These are phyloP conservation scores for Leccinum olivaceopallidum DNA, from an alignment of 768 basidiomycete genomes.

Conservation along the genomic window DNA sequence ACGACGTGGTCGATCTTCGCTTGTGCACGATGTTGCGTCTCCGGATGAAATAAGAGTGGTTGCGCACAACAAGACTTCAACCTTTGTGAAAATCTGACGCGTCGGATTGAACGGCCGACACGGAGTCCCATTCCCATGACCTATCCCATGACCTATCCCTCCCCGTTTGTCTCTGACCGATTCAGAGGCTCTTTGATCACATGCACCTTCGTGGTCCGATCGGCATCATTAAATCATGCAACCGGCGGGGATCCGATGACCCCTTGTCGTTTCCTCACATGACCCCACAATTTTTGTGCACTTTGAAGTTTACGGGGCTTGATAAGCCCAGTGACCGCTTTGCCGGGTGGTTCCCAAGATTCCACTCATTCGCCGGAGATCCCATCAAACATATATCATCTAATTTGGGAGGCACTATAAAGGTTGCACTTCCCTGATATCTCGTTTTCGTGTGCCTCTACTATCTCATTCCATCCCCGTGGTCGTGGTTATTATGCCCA, in stretches of 20 bases:
- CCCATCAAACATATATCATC: background rate
- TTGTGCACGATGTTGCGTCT: too few relatives aligned
- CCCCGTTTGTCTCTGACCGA: background rate
- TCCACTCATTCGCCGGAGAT: background rate
- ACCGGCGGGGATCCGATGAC: background rate
- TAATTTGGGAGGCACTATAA: constrained; percentile 11
- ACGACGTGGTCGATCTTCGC: too few relatives aligned
- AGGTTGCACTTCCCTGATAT: background rate
- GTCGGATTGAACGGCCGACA: too few relatives aligned
- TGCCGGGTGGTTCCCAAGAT: background rate
- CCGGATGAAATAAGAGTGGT: too few relatives aligned
- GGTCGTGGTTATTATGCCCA: constrained; percentile 21
- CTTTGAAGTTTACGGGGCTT: constrained; percentile 4
- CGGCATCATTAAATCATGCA: background rate
- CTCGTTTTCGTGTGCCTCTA: background rate
- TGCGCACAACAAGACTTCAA: too few relatives aligned
- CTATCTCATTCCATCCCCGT: background rate
- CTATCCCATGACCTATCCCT: background rate
- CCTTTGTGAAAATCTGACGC: too few relatives aligned
- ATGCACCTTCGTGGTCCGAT: background rate
- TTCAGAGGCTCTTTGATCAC: background rate
- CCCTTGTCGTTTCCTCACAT: background rate
- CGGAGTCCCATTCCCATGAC: background rate
- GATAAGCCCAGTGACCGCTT: constrained; percentile 2
- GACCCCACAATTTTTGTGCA: background rate